Evolutionary conservation across 768 basidiomycete genomes (phyloP).

Genomic region (Russula sp.): DNA sequence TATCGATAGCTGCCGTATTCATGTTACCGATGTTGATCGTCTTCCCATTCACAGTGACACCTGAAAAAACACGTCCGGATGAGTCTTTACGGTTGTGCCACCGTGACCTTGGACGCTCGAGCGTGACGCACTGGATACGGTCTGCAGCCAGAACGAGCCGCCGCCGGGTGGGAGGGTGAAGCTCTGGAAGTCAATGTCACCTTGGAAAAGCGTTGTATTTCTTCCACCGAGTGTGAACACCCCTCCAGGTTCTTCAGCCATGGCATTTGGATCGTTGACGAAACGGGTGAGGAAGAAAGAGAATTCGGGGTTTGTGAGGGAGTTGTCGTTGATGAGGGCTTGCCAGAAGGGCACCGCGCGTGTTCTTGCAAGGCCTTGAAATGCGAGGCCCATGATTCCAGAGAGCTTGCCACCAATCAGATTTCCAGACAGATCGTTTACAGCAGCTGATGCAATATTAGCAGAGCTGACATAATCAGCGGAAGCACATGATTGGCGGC

Average conservation of each 20-base stretch:
- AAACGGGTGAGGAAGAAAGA: slow-evolving; percentile 59
- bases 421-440: slow-evolving; percentile 39
- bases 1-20: slow-evolving; percentile 79
- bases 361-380: slow-evolving; percentile 53
- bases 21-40: slow-evolving; percentile 38
- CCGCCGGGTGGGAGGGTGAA: slow-evolving; percentile 32
- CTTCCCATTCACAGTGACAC: slow-evolving; percentile 54
- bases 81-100: not conserved
- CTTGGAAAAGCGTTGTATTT: slow-evolving; percentile 52
- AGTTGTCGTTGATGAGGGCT: slow-evolving; percentile 37
- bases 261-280: slow-evolving; percentile 43
- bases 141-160: slow-evolving; percentile 42
- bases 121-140: slow-evolving; percentile 34
- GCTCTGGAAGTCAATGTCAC: slow-evolving; percentile 30
- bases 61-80: slow-evolving; percentile 32
- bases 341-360: slow-evolving; percentile 61
- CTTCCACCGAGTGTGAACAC: slow-evolving; percentile 42
- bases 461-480: not conserved
- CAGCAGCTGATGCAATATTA: slow-evolving; percentile 39
- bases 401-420: slow-evolving; percentile 49
- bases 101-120: not conserved
- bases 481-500: no score
- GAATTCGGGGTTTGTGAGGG: slow-evolving; percentile 49
- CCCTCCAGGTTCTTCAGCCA: no score
- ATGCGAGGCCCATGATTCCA: slow-evolving; percentile 77